Conservation (phyloP, 768 basidiomycete species). For the Suillus subalutaceus region DNA sequence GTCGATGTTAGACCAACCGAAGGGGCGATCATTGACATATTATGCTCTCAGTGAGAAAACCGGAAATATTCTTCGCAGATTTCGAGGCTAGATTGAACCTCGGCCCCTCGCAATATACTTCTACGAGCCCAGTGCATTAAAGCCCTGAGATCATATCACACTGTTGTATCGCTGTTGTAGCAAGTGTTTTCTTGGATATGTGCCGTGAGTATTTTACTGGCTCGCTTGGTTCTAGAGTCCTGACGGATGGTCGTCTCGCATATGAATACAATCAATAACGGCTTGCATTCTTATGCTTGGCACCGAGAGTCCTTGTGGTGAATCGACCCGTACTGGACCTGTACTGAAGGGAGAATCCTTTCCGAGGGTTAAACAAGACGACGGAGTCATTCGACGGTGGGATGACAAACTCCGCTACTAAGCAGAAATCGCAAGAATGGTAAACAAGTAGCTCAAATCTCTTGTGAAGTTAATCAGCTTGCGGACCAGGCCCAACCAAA, state of each 20-base stretch:
- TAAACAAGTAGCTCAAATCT: not conserved
- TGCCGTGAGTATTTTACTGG: not conserved
- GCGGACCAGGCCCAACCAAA: not conserved
- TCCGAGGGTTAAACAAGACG: not conserved
- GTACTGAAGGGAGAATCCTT: not conserved
- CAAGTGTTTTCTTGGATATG: not conserved
- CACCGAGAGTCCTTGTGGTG: not conserved
- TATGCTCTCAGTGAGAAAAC: not conserved
- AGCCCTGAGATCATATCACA: not conserved
- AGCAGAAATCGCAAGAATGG: not conserved
- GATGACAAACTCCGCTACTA: not conserved
- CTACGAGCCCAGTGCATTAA: not conserved
- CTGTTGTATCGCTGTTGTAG: not conserved
- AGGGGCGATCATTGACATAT: not conserved
- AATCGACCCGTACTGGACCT: not conserved
- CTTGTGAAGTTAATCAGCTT: not conserved
- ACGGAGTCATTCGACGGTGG: not conserved
- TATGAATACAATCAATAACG: not conserved
- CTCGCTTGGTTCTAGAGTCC: not conserved
- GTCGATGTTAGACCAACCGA: not conserved
- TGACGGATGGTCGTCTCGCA: not conserved
- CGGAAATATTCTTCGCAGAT: not conserved
- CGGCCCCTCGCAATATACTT: not conserved
- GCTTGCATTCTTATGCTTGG: not conserved
- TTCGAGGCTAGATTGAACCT: not conserved